phyloP scores from a whole-genome alignment of 768 basidiomycete species.

The Sporobolomyces phaffii region DNA sequence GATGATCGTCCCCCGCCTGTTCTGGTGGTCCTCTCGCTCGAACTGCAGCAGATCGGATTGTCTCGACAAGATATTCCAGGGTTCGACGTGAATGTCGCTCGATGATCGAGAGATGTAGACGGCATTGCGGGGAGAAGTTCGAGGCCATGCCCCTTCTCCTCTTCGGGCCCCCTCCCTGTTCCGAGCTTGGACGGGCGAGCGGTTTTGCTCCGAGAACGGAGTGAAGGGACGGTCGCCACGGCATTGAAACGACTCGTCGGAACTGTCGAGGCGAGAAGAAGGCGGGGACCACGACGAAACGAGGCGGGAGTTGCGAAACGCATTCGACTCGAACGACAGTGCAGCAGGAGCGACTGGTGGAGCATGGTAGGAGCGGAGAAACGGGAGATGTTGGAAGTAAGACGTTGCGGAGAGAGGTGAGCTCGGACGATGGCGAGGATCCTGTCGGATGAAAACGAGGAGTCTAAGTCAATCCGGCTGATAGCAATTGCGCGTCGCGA shows the following conservation, averaged over 20 bases:
- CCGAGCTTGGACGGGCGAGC: no score
- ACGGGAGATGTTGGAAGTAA: neutral
- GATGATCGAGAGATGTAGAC: neutral
- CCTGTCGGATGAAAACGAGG: neutral
- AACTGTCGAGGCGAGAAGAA: neutral
- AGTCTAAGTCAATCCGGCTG: no score
- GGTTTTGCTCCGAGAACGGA: neutral
- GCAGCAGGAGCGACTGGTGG: neutral
- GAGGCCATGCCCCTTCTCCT: no score
- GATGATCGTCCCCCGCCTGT: neutral
- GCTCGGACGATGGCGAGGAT: neutral
- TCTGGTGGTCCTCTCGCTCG: neutral
- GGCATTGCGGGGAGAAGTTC: neutral
- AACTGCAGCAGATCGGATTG: no score
- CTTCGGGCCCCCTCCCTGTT: no score
- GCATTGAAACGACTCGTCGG: constrained; percentile 9
- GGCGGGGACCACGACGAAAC: neutral
- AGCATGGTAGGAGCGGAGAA: neutral
- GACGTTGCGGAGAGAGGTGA: neutral
- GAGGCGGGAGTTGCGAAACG: no score
- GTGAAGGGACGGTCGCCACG: neutral
- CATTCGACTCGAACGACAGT: no score
- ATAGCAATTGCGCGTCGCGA: no score
- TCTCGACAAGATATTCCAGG: no score
- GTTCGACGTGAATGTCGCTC: no score